Percentiles rank a stretch among this genome's conserved stretches.
phyloP scores from a whole-genome alignment of 2,329 filamentous ascomycete genomes.

The Penicillium sp. region DNA sequence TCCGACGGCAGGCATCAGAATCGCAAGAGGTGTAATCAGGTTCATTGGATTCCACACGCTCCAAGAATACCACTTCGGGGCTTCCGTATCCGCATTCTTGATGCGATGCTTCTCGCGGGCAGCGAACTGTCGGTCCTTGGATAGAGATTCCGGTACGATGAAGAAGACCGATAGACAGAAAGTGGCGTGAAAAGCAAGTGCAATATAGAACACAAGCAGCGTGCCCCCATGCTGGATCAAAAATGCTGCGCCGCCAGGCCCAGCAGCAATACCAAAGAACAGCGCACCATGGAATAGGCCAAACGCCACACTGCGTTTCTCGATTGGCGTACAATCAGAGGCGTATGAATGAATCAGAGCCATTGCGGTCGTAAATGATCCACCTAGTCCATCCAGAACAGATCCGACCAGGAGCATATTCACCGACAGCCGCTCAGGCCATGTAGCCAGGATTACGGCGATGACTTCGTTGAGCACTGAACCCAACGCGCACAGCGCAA shows the following conservation, averaged over 20 bases:
- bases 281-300: conserved; percentile 87
- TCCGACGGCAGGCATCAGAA: conserved; percentile 63
- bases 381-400: conserved; percentile 75
- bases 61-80: conserved; percentile 32
- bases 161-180: conserved; percentile 71
- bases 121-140: conserved; percentile 63
- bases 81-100: conserved; percentile 36
- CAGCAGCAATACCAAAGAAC: conserved; percentile 82
- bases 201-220: conserved; percentile 79
- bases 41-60: conserved; percentile 53
- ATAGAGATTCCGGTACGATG: conserved; percentile 79
- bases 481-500: conserved; percentile 71
- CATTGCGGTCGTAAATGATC: conserved; percentile 82
- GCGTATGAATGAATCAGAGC: conserved; percentile 80
- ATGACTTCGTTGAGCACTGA: conserved; percentile 70
- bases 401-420: conserved; percentile 74
- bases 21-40: conserved; percentile 70
- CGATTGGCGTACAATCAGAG: conserved; percentile 79
- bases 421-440: conserved; percentile 68
- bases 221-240: conserved; percentile 70
- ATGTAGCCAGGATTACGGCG: conserved; percentile 72
- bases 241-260: conserved; percentile 75
- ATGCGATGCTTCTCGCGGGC: conserved; percentile 65
- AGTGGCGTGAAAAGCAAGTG: conserved; percentile 65
- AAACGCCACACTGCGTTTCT: conserved; percentile 75